Conservation (phyloP, 2,329 filamentous ascomycete species). For the Cercospora zeina region DNA sequence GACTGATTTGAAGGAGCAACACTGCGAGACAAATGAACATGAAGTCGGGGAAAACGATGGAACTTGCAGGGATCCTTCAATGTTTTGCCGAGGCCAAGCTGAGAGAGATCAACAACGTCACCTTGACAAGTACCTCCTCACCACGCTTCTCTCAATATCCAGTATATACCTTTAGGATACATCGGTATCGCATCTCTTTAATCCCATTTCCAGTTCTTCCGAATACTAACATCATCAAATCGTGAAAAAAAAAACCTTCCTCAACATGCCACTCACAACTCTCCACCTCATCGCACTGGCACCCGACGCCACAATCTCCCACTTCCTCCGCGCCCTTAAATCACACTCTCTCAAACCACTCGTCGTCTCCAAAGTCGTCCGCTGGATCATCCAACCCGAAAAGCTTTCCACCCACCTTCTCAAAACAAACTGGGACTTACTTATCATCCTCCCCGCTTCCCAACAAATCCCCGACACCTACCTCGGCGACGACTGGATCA, state of each 20-base stretch:
- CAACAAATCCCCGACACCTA: constrained; percentile 32
- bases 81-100: constrained; percentile 4
- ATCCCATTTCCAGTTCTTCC: background rate
- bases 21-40: background rate
- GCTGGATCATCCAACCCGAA: constrained; percentile 54
- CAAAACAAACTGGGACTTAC: constrained; percentile 50
- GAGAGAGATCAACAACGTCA: background rate
- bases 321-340: constrained; percentile 47
- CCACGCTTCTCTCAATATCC: background rate
- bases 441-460: constrained; percentile 46
- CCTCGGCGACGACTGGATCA: constrained; percentile 32
- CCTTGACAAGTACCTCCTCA: background rate
- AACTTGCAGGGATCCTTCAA: background rate
- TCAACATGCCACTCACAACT: constrained; percentile 52
- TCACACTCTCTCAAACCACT: constrained; percentile 44
- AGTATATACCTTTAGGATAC: background rate
- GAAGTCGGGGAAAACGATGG: background rate
- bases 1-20: background rate
- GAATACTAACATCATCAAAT: background rate
- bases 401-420: constrained; percentile 47
- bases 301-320: constrained; percentile 36
- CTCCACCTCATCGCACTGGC: constrained; percentile 50
- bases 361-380: constrained; percentile 46
- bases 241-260: too few species aligned
- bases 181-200: background rate